Base-by-base conservation (phyloP, 2,329 filamentous ascomycete genomes). In the Leptographium procerum region DNA sequence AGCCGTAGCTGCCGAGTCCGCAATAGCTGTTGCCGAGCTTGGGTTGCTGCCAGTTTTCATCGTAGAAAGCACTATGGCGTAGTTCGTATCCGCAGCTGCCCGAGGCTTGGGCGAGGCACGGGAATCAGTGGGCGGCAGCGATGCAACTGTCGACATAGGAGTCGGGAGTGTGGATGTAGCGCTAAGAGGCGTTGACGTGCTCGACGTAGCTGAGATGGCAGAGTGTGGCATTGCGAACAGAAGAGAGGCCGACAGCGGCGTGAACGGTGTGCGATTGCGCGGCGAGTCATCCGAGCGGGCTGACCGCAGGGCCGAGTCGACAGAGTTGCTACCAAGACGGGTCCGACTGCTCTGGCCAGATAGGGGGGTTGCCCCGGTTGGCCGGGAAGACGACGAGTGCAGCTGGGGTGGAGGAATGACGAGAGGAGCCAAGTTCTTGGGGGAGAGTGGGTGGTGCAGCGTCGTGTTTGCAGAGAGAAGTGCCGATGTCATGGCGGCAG, bases 351-450 rank as follows among this genome's bases (percentile, higher is more conserved):
- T 56, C 40, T 51, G 56, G 1, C 75, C 64, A 1, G 77, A 77
- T 9, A 72, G 63, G 63, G 77, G 71, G 24, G 68, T 68, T 24
- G 33, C n/a, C n/a, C n/a, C 36, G 11, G 57, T 28, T 24, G 73
- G 64, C 6, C 68, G 65, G 3, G 69, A 66, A 29, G 68, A 62
- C 16, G 69, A 57, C 28, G 68, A 66, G 55, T 64, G 67, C 22
- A 70, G 22, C 22, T 28, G 57, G 13, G 34, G 55, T 28, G 65
- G 64, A 11, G 82, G 82, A 60, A 85, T 85, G 45, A 83, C 75
- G 26, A 85, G 74, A 29, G 81, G 82, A 1, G 81, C 68, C 8
- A 85, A 72, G 52, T 73, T 74, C 67, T 75, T 82, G 22, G 80
- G 79, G 13, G 79, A 82, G 43, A 75, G 68, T n/a, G 73, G 76